Evolutionary conservation across 345 rosid species (phyloP), one percentile per base, ranked within the genome.

Genomic region (Gossypium australe): DNA sequence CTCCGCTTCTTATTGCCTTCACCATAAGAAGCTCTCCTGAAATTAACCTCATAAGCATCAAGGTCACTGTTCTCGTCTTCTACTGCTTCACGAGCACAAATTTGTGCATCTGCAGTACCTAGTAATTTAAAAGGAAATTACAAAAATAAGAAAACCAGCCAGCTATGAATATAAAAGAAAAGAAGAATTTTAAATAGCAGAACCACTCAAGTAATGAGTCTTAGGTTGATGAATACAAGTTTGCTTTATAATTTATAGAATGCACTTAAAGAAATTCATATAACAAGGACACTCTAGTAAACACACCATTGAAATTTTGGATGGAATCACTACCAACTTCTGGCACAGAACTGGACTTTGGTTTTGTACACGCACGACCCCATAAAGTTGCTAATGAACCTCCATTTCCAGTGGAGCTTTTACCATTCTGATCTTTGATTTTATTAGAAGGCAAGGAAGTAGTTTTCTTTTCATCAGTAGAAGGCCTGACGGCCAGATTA

Each of bases 371-470:
- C 62, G 94, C 97, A 80, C 83, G 88, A 27, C 84, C 88, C 99
- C 96, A 95, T 68, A 93, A 80, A 78, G 84, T 91, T 75, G 87
- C 83, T 60, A 93, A 80, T 44, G 87, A 88, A 77, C 89, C 87
- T 70, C 86, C 89, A 61, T 79, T 74, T 72, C 79, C 89, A 58
- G 81, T 51, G 61, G 83, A 51, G 75, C 76, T 85, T 81, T 87
- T 91, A 70, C 75, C 75, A 12, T 77, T 65, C 66, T 83, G 87
- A 48, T 85, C 88, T 62, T 81, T 87, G 80, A 75, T 87, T 66
- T 67, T 85, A 84, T 45, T 55, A 73, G 77, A 76, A 29, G 84
- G 76, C 27, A 79, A 64, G 24, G 74, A 56, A 78, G 79, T 69
- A 52, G 68, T 65, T 52, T 88, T 90, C 78, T 84, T 90, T 78